Evolutionary conservation across 2,329 filamentous ascomycete genomes (phyloP).

Genomic region (Arthrobotrys sinensis): DNA sequence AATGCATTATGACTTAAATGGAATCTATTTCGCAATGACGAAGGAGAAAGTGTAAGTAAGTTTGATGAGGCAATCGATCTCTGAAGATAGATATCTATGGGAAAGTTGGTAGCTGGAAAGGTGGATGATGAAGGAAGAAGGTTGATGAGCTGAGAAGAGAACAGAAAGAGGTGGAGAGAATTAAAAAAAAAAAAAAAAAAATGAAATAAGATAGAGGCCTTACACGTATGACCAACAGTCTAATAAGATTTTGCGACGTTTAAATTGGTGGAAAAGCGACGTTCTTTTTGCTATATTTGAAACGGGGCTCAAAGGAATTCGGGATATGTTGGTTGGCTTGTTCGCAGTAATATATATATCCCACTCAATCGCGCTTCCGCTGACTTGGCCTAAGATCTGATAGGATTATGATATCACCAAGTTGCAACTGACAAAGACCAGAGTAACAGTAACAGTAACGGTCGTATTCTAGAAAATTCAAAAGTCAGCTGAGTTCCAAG

Average conservation of each 20-base stretch:
- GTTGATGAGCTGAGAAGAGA: constrained; percentile 2
- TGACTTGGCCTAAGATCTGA: not conserved
- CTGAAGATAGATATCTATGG: not conserved
- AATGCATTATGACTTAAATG: constrained; percentile 43
- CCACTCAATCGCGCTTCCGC: not conserved
- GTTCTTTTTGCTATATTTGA: constrained; percentile 1
- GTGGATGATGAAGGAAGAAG: not conserved
- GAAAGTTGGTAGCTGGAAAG: not conserved
- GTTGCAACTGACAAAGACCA: not conserved
- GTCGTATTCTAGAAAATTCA: constrained; percentile 5
- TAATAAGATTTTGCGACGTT: not conserved
- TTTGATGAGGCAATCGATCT: constrained; percentile 1
- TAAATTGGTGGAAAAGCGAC: not conserved
- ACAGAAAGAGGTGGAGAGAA: not conserved
- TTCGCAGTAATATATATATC: constrained; percentile 17
- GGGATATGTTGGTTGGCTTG: constrained; percentile 5
- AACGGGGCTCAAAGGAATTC: constrained; percentile 29
- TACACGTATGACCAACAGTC: constrained; percentile 3
- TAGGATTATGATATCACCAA: not conserved
- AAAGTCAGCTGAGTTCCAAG: no score
- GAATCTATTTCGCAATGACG: constrained; percentile 7
- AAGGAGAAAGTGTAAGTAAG: constrained; percentile 18
- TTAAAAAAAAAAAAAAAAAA: constrained; percentile 5
- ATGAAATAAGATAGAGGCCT: not conserved
- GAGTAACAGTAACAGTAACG: constrained; percentile 6